Conservation (phyloP, 2,329 filamentous ascomycete genomes). For the Colletotrichum shisoi region DNA sequence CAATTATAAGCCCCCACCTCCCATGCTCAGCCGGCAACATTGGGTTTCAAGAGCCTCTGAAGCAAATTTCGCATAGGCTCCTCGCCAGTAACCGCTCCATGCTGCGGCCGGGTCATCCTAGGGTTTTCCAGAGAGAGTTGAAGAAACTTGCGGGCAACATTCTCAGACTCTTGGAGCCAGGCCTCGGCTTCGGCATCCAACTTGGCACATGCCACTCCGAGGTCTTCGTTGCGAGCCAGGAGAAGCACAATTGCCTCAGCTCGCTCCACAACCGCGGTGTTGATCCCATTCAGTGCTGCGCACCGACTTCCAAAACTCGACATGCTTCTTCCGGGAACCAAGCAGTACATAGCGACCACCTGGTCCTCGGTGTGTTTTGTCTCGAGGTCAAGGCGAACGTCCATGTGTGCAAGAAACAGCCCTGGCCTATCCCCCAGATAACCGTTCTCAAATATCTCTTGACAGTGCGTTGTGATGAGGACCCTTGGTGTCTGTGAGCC, state of each 20-base stretch:
- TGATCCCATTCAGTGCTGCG: conserved; percentile 85
- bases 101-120: background rate
- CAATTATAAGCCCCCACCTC: too few species aligned
- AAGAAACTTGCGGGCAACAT: conserved; percentile 66
- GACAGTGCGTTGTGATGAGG: conserved; percentile 69
- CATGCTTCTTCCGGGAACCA: conserved; percentile 71
- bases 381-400: conserved; percentile 67
- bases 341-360: conserved; percentile 77
- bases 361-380: conserved; percentile 65
- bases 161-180: conserved; percentile 73
- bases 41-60: background rate
- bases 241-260: conserved; percentile 77
- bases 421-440: conserved; percentile 60
- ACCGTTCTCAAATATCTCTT: conserved; percentile 75
- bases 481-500: conserved; percentile 61
- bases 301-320: conserved; percentile 88
- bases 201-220: conserved; percentile 74
- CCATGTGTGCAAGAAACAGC: conserved; percentile 74
- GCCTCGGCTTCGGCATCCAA: conserved; percentile 69
- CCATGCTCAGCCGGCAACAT: background rate
- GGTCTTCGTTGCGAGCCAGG: conserved; percentile 75
- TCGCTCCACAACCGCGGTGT: conserved; percentile 72
- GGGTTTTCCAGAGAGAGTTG: conserved; percentile 12
- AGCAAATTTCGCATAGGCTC: background rate
- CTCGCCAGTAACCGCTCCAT: background rate